Percentiles rank a stretch among this genome's conserved stretches.
phyloP scores from a whole-genome alignment of 495 filamentous ascomycete genomes.

The Lophiotrema nucula region DNA sequence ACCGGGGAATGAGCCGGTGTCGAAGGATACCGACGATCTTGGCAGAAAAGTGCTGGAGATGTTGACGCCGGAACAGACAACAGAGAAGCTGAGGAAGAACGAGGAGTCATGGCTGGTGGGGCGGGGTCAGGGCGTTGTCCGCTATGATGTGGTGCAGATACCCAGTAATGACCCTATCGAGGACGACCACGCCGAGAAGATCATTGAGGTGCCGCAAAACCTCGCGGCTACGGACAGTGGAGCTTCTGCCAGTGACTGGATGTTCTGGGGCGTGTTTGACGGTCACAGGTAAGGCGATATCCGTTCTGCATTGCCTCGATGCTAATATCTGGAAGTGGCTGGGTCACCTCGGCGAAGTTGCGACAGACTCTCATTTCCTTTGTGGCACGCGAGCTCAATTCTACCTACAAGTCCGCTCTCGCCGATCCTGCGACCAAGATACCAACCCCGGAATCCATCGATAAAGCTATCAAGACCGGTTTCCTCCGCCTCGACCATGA shows the following conservation, averaged over 20 bases:
- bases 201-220: constrained; percentile 75
- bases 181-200: constrained; percentile 96
- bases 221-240: constrained; percentile 53
- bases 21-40: constrained; percentile 77
- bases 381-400: constrained; percentile 91
- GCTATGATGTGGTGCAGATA: constrained; percentile 87
- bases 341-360: constrained; percentile 96
- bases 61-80: constrained; percentile 94
- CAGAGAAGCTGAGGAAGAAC: constrained; percentile 78
- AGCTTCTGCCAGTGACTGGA: constrained; percentile 79
- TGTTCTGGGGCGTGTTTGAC: constrained; percentile 99
- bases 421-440: constrained; percentile 57
- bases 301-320: constrained; percentile 21
- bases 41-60: constrained; percentile 86
- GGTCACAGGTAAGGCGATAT: constrained; percentile 81
- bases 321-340: constrained; percentile 58
- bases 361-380: constrained; percentile 87
- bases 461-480: constrained; percentile 87
- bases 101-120: constrained; percentile 92
- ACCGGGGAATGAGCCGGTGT: constrained; percentile 76
- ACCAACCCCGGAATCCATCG: constrained; percentile 74
- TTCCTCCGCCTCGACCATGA: constrained; percentile 88
- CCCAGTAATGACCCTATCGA: constrained; percentile 85
- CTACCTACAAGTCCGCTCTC: constrained; percentile 77
- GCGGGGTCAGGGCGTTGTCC: constrained; percentile 83